Percentiles rank a stretch among this genome's conserved stretches.
Evolutionary conservation across 2,329 filamentous ascomycete genomes (phyloP).

Genomic region (Dryadomyces quercivorus): DNA sequence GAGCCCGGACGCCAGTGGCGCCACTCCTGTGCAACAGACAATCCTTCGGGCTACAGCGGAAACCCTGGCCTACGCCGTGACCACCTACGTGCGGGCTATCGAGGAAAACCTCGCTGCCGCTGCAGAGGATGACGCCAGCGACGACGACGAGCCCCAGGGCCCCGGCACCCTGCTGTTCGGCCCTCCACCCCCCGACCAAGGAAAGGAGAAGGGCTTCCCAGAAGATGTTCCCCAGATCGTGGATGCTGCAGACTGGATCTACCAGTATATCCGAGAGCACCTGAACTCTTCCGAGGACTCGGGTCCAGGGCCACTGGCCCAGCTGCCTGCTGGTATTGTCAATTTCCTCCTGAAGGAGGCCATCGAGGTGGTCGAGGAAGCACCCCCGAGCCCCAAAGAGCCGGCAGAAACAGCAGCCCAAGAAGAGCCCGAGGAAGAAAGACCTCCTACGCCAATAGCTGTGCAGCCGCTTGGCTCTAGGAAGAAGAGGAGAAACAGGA

Average conservation of each 20-base stretch:
- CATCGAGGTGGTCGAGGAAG: not conserved
- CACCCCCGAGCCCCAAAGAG: not conserved
- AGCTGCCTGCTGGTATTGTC: not conserved
- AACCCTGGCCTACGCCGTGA: not conserved
- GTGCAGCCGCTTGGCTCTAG: not conserved
- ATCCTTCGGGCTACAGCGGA: not conserved
- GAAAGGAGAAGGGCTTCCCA: not conserved
- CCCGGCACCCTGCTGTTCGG: not conserved
- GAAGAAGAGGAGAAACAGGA: constrained; percentile 1
- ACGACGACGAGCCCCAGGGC: not conserved
- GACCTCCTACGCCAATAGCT: not conserved
- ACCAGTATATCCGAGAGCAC: not conserved
- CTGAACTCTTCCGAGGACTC: not conserved
- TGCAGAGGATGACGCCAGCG: not conserved
- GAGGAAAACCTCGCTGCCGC: not conserved
- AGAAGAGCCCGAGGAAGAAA: not conserved
- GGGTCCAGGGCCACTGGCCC: not conserved
- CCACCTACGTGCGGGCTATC: not conserved
- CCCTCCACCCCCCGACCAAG: not conserved
- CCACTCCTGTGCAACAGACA: not conserved
- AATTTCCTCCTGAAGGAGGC: not conserved
- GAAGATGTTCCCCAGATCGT: not conserved
- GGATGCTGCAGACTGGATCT: constrained; percentile 3
- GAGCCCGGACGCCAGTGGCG: not conserved
- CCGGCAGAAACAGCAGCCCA: not conserved